phyloP scores from a whole-genome alignment of 2,329 filamentous ascomycete species.

The Uncinocarpus reesii region DNA sequence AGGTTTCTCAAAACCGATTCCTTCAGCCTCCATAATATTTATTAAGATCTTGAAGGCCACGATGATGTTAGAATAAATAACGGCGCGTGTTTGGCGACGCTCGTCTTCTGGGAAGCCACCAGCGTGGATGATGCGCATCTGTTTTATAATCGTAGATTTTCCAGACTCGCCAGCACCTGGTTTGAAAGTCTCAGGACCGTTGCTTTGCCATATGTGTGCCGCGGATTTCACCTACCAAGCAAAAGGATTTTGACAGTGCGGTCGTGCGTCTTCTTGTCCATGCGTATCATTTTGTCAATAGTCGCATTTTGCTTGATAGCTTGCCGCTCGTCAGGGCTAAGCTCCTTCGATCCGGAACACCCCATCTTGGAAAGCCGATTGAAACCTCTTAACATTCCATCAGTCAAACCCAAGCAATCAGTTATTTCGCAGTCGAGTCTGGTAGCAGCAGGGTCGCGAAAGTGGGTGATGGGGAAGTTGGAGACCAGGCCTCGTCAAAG shows the following conservation, averaged over 20 bases:
- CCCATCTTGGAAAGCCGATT: slow-evolving; percentile 28
- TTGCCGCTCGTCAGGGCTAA: slow-evolving; percentile 33
- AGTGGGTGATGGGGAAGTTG: neutral
- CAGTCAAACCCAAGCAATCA: neutral
- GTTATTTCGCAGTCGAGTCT: neutral
- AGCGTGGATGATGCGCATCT: slow-evolving; percentile 97
- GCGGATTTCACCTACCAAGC: slow-evolving; percentile 54
- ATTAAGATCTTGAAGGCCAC: slow-evolving; percentile 84
- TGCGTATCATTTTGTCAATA: slow-evolving; percentile 75
- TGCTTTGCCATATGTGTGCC: neutral
- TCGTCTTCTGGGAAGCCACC: slow-evolving; percentile 84
- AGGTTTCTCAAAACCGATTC: slow-evolving; percentile 65
- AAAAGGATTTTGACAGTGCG: slow-evolving; percentile 90
- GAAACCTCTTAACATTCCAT: neutral
- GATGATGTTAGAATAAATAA: slow-evolving; percentile 90
- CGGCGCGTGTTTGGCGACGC: slow-evolving; percentile 84
- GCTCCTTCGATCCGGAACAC: slow-evolving; percentile 35
- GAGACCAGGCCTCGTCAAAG: too few relatives aligned
- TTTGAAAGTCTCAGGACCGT: neutral
- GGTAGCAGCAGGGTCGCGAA: neutral
- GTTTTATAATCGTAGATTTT: slow-evolving; percentile 94
- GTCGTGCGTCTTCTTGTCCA: slow-evolving; percentile 76
- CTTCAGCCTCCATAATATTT: slow-evolving; percentile 80
- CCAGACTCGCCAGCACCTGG: slow-evolving; percentile 87
- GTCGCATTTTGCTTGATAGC: slow-evolving; percentile 44